phyloP scores from a whole-genome alignment of 495 filamentous ascomycete genomes.

The Endocarpon pusillum region DNA sequence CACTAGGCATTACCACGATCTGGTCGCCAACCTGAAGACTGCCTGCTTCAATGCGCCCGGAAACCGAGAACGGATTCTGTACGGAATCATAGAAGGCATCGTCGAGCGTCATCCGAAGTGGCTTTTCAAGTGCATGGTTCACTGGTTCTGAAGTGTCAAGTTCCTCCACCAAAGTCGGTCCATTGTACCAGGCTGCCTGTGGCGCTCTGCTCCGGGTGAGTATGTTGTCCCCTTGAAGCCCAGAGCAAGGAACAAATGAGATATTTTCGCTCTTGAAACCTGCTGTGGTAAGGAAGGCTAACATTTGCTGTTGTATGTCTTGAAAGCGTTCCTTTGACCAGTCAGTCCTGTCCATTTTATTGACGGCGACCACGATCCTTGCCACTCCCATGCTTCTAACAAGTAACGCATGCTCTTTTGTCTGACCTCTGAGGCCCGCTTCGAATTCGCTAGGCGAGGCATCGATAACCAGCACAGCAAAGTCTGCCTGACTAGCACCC shows the following conservation, averaged over 20 bases:
- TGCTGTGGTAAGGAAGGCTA: slow-evolving; percentile 62
- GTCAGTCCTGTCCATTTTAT: slow-evolving; percentile 74
- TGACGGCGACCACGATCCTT: slow-evolving; percentile 73
- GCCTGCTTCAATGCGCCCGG: slow-evolving; percentile 75
- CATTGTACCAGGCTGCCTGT: slow-evolving; percentile 57
- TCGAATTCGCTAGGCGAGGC: slow-evolving; percentile 79
- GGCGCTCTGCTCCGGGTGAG: slow-evolving; percentile 38
- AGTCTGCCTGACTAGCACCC: slow-evolving; percentile 87
- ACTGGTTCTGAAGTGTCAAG: slow-evolving; percentile 65
- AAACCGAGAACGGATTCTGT: slow-evolving; percentile 57
- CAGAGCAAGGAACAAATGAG: slow-evolving; percentile 75
- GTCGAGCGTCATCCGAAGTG: slow-evolving; percentile 66
- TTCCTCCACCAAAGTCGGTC: slow-evolving; percentile 62
- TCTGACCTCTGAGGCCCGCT: slow-evolving; percentile 83
- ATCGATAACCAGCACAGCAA: slow-evolving; percentile 89
- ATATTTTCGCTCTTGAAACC: slow-evolving; percentile 68
- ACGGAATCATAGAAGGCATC: slow-evolving; percentile 69
- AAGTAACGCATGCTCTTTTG: slow-evolving; percentile 79
- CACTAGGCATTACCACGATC: slow-evolving; percentile 60
- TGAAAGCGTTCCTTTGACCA: slow-evolving; percentile 72
- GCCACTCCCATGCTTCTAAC: slow-evolving; percentile 85
- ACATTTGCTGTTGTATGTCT: slow-evolving; percentile 71
- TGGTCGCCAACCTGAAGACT: slow-evolving; percentile 68
- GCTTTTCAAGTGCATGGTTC: slow-evolving; percentile 53
- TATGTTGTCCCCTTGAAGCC: slow-evolving; percentile 76